These are phyloP conservation scores for Schrenkiella parvula DNA, from an alignment of 345 rosid species.

Conservation along the genomic window DNA sequence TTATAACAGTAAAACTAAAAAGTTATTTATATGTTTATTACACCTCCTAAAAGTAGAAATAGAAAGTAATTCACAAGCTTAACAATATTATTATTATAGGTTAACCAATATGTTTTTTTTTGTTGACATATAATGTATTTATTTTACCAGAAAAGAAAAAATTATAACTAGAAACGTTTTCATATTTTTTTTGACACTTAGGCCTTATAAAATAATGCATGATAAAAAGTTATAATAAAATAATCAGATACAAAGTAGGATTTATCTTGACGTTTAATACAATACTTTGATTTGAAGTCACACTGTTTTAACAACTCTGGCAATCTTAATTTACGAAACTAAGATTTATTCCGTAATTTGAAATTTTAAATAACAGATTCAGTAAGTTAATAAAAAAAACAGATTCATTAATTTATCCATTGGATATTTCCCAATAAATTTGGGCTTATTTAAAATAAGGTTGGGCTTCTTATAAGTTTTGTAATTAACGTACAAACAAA, in stretches of 20 bases:
- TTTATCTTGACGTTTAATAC: slow-evolving; percentile 18
- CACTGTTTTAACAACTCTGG: background rate
- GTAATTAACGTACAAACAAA: background rate
- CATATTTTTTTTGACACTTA: background rate
- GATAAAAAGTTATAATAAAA: background rate
- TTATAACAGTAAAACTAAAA: background rate
- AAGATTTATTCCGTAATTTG: background rate
- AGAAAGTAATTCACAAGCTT: background rate
- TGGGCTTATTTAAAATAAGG: background rate
- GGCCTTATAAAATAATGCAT: background rate
- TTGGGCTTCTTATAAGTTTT: background rate
- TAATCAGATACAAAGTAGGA: background rate
- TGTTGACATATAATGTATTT: no score
- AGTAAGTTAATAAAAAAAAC: background rate
- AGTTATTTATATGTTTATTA: background rate
- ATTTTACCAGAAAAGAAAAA: no score
- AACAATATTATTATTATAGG: background rate
- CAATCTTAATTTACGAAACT: background rate
- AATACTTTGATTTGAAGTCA: slow-evolving; percentile 9
- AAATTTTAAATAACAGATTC: background rate
- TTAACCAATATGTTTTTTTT: no score
- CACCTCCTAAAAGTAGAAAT: background rate
- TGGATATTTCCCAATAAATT: background rate
- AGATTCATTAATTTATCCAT: background rate
- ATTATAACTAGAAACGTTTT: background rate